Base-by-base conservation (phyloP, 192 early-diverging fungal species). In the Coemansia sp. region DNA sequence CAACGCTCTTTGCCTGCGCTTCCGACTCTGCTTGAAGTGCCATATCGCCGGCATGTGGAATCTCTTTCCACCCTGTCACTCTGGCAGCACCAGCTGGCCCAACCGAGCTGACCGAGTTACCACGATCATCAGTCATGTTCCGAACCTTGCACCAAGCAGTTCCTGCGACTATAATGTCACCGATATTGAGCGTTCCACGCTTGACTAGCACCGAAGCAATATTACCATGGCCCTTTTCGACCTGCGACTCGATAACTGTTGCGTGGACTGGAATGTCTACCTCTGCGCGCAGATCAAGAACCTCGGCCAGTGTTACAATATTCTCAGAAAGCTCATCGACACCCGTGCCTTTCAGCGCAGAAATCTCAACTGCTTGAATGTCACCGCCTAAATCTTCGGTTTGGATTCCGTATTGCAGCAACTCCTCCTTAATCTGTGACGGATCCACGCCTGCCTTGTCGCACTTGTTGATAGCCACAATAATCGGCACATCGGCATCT, bases 401-500 rank as follows among this genome's bases (percentile, higher is more conserved):
- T 17, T 92, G 86, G n/a, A 98, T 73, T 23, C 89, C 90, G 53
- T 96, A 76, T 54, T 84, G 70, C 52, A 95, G 69, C 17, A 98
- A 77, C 10, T 85, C 87, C 66, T 94, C 77, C 56, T 86, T 80
- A 15, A 85, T 83, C 19, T 64, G 78, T 35, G 73, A 75, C 3
- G 88, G 76, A 25, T 93, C 84, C 2, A 85, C 89, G 4, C 89
- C 90, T 19, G 88, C 90, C 65, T 94, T 97, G 79, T 98, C 96
- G 72, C 95, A 96, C 75, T 98, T 98, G 86, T 96, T 98, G 59
- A 98, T 90, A 0, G 96, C 96, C 0, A 98, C 94, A 63, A 98
- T 88, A 39, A 98, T 87, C 19, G 95, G 94, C 17, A 94, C 91
- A 54, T 85, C 83, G 9, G 94, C 92, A 8, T 86, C 87, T 35